phyloP scores from a whole-genome alignment of 371 early-diverging fungal species.

The Mucor racemosus region DNA sequence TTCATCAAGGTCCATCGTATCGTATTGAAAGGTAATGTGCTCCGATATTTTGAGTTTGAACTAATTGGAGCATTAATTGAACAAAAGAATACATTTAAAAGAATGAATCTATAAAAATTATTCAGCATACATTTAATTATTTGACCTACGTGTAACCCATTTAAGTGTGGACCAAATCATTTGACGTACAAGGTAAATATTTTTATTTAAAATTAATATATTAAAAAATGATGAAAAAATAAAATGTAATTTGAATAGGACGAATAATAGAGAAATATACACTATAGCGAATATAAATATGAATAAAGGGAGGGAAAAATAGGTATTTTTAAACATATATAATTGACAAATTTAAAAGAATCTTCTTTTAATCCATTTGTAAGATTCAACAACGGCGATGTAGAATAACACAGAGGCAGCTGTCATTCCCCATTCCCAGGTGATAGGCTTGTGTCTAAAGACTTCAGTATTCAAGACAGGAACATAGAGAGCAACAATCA shows the following conservation, averaged over 20 bases:
- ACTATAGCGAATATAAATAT: neutral
- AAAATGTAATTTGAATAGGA: neutral
- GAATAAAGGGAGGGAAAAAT: neutral
- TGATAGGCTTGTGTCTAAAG: conserved; percentile 69
- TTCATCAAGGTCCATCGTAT: too few relatives aligned
- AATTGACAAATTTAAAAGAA: conserved; percentile 16
- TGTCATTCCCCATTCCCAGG: conserved; percentile 82
- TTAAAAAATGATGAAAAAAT: neutral
- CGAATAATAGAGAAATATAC: neutral
- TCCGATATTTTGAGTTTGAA: too few relatives aligned
- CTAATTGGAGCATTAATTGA: too few relatives aligned
- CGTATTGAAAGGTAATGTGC: too few relatives aligned
- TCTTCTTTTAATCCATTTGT: conserved; percentile 48
- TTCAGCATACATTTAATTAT: too few relatives aligned
- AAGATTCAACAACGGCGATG: conserved; percentile 61
- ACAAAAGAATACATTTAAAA: too few relatives aligned
- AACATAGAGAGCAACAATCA: conserved; percentile 70
- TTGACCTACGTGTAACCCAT: too few relatives aligned
- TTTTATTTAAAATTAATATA: neutral
- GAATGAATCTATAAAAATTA: too few relatives aligned
- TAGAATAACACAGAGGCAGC: conserved; percentile 62
- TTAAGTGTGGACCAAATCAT: too few relatives aligned
- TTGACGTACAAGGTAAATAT: too few relatives aligned
- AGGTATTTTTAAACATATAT: neutral
- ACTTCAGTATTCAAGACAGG: conserved; percentile 70